A percentile compares a stretch with the other conserved stretches of the same genome.
phyloP scores from a whole-genome alignment of 352 stramenopile genomes.

The Pythium brassicae region DNA sequence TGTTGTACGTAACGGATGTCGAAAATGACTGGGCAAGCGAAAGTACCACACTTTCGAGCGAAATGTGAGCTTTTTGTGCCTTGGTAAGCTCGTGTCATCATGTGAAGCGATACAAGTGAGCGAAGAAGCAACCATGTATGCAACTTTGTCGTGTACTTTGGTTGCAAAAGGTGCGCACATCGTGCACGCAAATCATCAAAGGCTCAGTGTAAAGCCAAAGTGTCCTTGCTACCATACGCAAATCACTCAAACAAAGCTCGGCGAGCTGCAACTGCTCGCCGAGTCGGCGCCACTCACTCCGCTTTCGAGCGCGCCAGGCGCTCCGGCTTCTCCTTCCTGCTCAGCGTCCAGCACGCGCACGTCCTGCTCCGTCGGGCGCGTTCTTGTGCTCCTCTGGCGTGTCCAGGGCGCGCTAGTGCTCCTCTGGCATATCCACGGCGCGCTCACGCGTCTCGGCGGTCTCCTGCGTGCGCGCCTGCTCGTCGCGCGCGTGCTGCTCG shows the following conservation, averaged over 20 bases:
- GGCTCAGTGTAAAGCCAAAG: background rate
- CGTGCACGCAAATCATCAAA: background rate
- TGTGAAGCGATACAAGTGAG: background rate
- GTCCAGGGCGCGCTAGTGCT: too few relatives aligned
- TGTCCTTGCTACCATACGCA: background rate
- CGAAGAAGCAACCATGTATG: background rate
- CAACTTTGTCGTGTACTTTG: background rate
- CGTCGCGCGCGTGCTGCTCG: too few relatives aligned
- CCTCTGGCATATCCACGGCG: too few relatives aligned
- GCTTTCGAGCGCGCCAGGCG: background rate
- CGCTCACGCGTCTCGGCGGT: too few relatives aligned
- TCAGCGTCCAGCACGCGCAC: too few relatives aligned
- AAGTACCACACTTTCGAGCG: background rate
- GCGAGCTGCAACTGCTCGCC: background rate
- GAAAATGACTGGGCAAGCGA: background rate
- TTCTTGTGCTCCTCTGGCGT: too few relatives aligned
- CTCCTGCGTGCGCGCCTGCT: too few relatives aligned
- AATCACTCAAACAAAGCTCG: background rate
- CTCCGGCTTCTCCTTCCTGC: too few relatives aligned
- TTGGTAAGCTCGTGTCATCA: background rate
- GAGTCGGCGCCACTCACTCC: background rate
- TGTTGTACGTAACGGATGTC: background rate
- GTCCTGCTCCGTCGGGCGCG: too few relatives aligned
- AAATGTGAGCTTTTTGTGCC: background rate
- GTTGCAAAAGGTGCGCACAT: background rate